Percentiles rank a stretch among this genome's conserved stretches.
Conservation (phyloP, 2,329 filamentous ascomycete species). For the Penicillium digitatum region DNA sequence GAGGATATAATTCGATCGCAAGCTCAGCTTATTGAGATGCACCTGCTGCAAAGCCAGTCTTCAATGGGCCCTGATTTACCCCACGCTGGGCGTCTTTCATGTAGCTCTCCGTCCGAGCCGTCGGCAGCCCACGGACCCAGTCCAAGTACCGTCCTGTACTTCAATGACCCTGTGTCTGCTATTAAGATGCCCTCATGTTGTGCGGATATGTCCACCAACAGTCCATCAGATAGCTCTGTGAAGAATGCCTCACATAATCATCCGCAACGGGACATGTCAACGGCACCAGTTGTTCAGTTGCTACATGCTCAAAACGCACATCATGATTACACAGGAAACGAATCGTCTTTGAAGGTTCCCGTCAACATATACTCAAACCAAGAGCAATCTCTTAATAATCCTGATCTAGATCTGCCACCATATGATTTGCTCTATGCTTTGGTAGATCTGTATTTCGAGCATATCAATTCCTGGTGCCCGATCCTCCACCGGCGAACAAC, state of each 20-base stretch:
- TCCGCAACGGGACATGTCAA: constrained; percentile 22
- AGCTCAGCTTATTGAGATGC: constrained; percentile 61
- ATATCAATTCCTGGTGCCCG: constrained; percentile 80
- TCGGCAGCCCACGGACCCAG: constrained; percentile 53
- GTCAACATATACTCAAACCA: constrained; percentile 52
- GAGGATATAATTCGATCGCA: constrained; percentile 64
- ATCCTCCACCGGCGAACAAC: constrained; percentile 84
- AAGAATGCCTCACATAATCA: constrained; percentile 25
- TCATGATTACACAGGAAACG: constrained; percentile 44
- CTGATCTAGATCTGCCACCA: constrained; percentile 67
- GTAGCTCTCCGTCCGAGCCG: constrained; percentile 49
- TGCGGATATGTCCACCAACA: constrained; percentile 42
- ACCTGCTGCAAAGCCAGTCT: constrained; percentile 43
- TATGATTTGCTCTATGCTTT: constrained; percentile 70
- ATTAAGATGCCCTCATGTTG: constrained; percentile 48
- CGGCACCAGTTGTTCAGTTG: constrained; percentile 19
- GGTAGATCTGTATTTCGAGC: constrained; percentile 73
- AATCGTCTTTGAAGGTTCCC: constrained; percentile 56
- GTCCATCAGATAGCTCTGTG: constrained; percentile 34
- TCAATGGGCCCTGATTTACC: constrained; percentile 27
- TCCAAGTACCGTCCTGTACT: constrained; percentile 58
- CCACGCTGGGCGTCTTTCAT: constrained; percentile 27
- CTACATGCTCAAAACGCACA: constrained; percentile 24
- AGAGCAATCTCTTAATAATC: constrained; percentile 44
- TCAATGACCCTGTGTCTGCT: constrained; percentile 54